Percentiles rank a stretch among this genome's conserved stretches.
Conservation (phyloP, 352 stramenopile genomes). For the Poterioochromonas sp. region DNA sequence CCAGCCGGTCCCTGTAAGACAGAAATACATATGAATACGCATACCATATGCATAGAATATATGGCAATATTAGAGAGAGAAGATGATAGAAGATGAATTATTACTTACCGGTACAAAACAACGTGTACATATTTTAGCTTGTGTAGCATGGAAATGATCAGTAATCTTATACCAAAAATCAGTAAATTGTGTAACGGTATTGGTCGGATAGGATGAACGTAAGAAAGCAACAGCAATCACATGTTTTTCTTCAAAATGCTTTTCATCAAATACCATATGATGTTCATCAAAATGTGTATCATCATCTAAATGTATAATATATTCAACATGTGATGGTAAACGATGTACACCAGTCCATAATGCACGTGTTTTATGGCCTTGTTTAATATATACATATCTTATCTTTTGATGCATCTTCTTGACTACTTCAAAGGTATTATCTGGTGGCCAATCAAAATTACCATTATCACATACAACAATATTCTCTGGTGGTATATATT, state of each 20-base stretch:
- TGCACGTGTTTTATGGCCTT: conserved; percentile 1
- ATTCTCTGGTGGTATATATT: conserved; percentile 5
- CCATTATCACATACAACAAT: conserved; percentile 2
- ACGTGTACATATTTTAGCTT: not conserved
- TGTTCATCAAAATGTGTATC: not conserved
- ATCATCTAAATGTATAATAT: conserved; percentile 16
- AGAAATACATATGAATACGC: not conserved
- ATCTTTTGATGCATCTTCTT: not conserved
- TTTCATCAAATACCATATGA: conserved; percentile 7
- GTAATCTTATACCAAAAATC: conserved; percentile 10
- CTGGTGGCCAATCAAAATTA: not conserved
- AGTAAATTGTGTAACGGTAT: not conserved
- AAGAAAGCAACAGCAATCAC: not conserved
- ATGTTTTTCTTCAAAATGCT: not conserved
- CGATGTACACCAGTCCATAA: not conserved
- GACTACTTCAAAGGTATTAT: not conserved
- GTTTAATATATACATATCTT: not conserved
- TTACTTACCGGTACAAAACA: not conserved
- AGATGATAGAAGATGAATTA: not conserved
- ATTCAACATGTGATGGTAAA: not conserved
- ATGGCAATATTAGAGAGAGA: not conserved
- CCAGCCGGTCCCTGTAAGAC: not conserved
- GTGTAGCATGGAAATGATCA: not conserved
- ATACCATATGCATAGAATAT: not conserved
- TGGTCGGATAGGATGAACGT: not conserved